A percentile compares a stretch with the other conserved stretches of the same genome.
Conservation (phyloP, 179 eudicot genomes). For the Carnegiea gigantea region DNA sequence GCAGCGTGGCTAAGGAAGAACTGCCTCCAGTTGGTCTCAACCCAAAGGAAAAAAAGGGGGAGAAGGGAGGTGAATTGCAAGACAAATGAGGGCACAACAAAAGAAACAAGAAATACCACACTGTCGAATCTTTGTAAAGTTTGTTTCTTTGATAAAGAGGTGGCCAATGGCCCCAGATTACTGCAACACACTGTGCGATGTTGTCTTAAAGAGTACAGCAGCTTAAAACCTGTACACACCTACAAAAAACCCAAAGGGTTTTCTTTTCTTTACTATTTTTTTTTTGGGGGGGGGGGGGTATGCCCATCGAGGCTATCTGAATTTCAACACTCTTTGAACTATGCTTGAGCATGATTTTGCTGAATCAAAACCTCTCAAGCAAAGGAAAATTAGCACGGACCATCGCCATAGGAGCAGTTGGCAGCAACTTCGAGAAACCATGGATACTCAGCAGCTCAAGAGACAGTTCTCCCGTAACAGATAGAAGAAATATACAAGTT, state of each 20-base stretch:
- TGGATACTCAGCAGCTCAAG: conserved; percentile 21
- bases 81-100: neutral
- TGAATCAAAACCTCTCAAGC: conserved; percentile 2
- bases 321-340: neutral
- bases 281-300: neutral
- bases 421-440: conserved; percentile 1
- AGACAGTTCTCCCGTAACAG: conserved; percentile 42
- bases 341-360: neutral
- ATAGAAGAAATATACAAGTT: conserved; percentile 37
- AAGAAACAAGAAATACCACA: neutral
- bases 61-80: neutral
- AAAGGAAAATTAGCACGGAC: conserved; percentile 1
- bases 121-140: neutral
- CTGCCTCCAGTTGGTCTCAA: neutral
- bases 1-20: neutral
- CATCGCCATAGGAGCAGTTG: neutral
- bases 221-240: conserved; percentile 21
- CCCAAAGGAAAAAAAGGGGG: no score
- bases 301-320: neutral
- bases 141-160: conserved; percentile 10
- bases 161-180: neutral
- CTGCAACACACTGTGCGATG: neutral
- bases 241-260: neutral
- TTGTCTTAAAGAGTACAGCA: conserved; percentile 1
- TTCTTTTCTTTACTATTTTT: neutral